Evolutionary conservation across 2,329 filamentous ascomycete genomes (phyloP).

Genomic region (Teratosphaeria pseudoeucalypti): DNA sequence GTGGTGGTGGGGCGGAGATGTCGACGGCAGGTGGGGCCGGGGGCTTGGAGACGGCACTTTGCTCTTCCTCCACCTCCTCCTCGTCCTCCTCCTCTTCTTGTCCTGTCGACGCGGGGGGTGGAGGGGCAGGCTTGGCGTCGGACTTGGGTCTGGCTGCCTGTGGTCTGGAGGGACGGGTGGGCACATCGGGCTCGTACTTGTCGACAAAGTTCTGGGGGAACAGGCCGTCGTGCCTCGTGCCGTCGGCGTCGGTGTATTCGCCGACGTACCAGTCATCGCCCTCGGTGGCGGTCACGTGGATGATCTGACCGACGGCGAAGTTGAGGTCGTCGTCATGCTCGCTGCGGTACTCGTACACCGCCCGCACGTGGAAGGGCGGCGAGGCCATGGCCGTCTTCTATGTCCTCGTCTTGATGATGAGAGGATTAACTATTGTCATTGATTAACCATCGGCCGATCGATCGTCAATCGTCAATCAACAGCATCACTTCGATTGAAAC

Average conservation of each 20-base stretch:
- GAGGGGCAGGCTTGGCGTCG: conserved; percentile 15
- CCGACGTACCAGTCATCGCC: conserved; percentile 91
- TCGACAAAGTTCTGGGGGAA: conserved; percentile 98
- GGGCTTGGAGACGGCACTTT: conserved; percentile 5
- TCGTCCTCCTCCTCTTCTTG: conserved; percentile 3
- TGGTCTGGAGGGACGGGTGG: conserved; percentile 69
- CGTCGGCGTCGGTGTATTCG: conserved; percentile 69
- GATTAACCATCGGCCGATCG: background rate
- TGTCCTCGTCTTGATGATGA: no score
- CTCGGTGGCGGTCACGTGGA: conserved; percentile 86
- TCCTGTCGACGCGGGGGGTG: conserved; percentile 17
- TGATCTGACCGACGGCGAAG: conserved; percentile 76
- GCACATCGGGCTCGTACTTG: conserved; percentile 82
- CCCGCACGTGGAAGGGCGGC: conserved; percentile 74
- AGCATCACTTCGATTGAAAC: background rate
- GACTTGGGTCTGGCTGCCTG: conserved; percentile 46
- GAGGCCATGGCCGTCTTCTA: background rate
- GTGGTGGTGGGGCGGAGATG: conserved; percentile 12
- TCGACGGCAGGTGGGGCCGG: conserved; percentile 20
- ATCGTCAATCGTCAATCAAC: background rate
- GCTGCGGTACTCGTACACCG: conserved; percentile 88
- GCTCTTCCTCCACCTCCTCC: conserved; percentile 7
- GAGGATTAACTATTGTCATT: no score
- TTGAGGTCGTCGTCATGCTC: conserved; percentile 89
- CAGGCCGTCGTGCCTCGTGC: conserved; percentile 69